Percentiles rank a stretch among this genome's conserved stretches.
Evolutionary conservation across 495 filamentous ascomycete genomes (phyloP).

Genomic region (Penicillium argentinense): DNA sequence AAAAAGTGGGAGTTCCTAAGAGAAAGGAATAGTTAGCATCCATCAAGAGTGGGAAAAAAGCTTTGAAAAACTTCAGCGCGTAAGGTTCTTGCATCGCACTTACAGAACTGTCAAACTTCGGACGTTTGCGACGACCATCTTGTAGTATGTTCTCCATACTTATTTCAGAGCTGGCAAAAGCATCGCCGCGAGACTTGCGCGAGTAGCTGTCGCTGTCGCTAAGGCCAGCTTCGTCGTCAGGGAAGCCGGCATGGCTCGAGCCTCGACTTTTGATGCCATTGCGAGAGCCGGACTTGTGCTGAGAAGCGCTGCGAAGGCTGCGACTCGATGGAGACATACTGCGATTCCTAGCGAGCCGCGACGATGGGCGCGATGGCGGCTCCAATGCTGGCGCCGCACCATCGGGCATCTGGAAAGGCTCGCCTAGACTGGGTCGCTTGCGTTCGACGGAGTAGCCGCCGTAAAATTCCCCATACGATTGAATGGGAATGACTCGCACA

Average conservation of each 20-base stretch:
- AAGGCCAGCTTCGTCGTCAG: slow-evolving; percentile 69
- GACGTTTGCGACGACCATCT: slow-evolving; percentile 89
- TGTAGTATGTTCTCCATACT: slow-evolving; percentile 97
- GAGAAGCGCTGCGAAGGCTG: slow-evolving; percentile 77
- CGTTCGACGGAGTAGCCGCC: slow-evolving; percentile 41
- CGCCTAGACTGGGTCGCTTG: slow-evolving; percentile 52
- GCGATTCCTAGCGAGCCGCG: slow-evolving; percentile 67
- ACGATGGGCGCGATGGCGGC: slow-evolving; percentile 63
- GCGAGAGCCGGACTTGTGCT: slow-evolving; percentile 68
- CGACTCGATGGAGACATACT: slow-evolving; percentile 81
- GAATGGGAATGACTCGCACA: slow-evolving; percentile 76
- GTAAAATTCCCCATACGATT: slow-evolving; percentile 44
- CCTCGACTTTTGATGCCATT: slow-evolving; percentile 65
- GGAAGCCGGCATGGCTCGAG: slow-evolving; percentile 64
- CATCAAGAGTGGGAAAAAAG: slow-evolving; percentile 10
- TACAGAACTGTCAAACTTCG: slow-evolving; percentile 97
- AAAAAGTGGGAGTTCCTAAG: slow-evolving; percentile 90
- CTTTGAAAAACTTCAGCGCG: slow-evolving; percentile 2
- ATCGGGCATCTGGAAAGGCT: slow-evolving; percentile 58
- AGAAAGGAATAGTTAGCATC: slow-evolving; percentile 15
- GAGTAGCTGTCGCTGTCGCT: slow-evolving; percentile 82
- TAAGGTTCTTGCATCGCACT: slow-evolving; percentile 38
- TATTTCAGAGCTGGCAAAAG: slow-evolving; percentile 90
- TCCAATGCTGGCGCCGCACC: slow-evolving; percentile 49
- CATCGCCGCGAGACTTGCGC: slow-evolving; percentile 72